Evolutionary conservation across 768 basidiomycete species (phyloP), one percentile per base, ranked within the genome.

Genomic region (Collybia mongolica): DNA sequence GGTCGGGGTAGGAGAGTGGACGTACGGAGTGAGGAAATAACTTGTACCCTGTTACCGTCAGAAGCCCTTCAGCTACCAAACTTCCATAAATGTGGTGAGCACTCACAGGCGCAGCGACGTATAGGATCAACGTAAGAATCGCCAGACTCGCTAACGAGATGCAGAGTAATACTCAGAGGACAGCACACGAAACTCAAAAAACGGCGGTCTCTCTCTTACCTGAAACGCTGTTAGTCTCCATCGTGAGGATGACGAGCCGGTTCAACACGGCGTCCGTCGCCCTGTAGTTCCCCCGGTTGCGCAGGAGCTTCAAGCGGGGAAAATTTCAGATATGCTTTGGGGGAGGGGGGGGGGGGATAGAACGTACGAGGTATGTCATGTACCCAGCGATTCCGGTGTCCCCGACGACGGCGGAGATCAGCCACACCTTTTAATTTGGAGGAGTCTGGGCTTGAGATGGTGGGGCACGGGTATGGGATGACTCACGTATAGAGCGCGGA

Each of bases 211-310:
- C 24, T 26, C 7, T 26, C 32, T 26, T 38, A 53, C 52, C 54
- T 37, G 54, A 50, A 17, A 55, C 35, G 19, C 44, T 40, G 35
- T 55, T 55, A 14, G 54, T 50, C 26, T 55, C 48, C 5, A 55
- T 46, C 15, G 54, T 55, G 26, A 55, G 45, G n/a, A 39, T 44
- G 29, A 55, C 46, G 19, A 55, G 51, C 9, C 45, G 49, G 9
- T 19, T 44, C 23, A 55, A 36, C 22, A 55, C 46, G 14, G 44
- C 43, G 32, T 55, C 43, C 20, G 54, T 51, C 47, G 39, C 24
- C 9, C 20, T 19, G 35, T 53, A 46, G 19, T 48, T 43, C 12
- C 46, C 47, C 7, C 38, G 47, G 8, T 45, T 44, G 44, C 20
- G 18, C 22, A 46, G 44, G 48, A 46, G 44, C 39, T 39, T 28